A percentile compares a stretch with the other conserved stretches of the same genome.
Conservation (phyloP, 371 early-diverging fungal species). For the Apophysomyces sp. region DNA sequence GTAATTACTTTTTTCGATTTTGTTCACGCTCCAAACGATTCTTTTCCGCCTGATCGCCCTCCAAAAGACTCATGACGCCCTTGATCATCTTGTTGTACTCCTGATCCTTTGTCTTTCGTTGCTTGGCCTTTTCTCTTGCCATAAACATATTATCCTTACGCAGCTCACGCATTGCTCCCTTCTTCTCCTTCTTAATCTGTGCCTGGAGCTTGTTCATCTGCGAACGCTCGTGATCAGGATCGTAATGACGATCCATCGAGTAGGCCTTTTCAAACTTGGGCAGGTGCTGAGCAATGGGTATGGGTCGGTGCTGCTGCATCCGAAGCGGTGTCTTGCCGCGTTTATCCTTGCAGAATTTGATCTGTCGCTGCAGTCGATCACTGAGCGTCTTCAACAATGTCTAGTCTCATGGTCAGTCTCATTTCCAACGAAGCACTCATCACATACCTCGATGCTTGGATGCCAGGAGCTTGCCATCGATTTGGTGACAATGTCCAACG, state of each 20-base stretch:
- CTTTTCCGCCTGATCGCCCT: slow-evolving; percentile 77
- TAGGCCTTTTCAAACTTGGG: slow-evolving; percentile 91
- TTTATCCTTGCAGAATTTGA: slow-evolving; percentile 55
- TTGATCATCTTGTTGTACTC: slow-evolving; percentile 88
- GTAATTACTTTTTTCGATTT: slow-evolving; percentile 27
- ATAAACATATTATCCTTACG: slow-evolving; percentile 92
- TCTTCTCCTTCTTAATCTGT: slow-evolving; percentile 86
- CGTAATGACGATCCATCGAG: slow-evolving; percentile 80
- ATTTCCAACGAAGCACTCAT: background rate
- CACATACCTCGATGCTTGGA: slow-evolving; percentile 28
- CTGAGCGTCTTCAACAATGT: slow-evolving; percentile 20
- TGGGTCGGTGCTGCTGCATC: slow-evolving; percentile 82
- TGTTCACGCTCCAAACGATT: slow-evolving; percentile 67
- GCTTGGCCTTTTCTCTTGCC: slow-evolving; percentile 68
- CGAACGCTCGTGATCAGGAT: slow-evolving; percentile 75
- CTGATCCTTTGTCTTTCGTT: slow-evolving; percentile 75
- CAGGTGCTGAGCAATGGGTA: slow-evolving; percentile 85
- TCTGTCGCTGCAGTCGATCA: slow-evolving; percentile 51
- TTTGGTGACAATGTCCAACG: slow-evolving; percentile 35
- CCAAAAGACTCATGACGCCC: slow-evolving; percentile 77
- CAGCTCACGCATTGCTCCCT: slow-evolving; percentile 93
- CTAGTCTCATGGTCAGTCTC: slow-evolving; percentile 8
- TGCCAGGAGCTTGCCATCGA: slow-evolving; percentile 28
- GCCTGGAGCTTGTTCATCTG: slow-evolving; percentile 74
- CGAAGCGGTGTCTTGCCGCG: slow-evolving; percentile 70